Base-by-base conservation (phyloP, 2,329 filamentous ascomycete species). In the Clarireedia homoeocarpa region DNA sequence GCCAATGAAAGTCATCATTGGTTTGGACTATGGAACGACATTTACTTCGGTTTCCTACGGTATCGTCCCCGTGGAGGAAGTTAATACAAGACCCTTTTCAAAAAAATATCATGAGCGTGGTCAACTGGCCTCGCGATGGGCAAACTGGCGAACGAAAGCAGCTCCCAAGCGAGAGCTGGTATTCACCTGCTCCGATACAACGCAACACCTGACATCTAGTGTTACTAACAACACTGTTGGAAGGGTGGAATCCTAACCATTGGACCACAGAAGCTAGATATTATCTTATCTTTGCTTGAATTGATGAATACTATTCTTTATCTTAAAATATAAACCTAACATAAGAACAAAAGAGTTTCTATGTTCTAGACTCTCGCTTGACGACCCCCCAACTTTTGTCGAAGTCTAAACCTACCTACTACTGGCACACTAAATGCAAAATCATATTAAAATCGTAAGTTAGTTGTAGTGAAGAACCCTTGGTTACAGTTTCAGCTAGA, bases 121-220 rank as follows among this genome's bases (percentile, higher is more conserved):
- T 39, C 3, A 60, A 63, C 34, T 65, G 61, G 63, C 63, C 59
- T 6, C 6, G 52, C 20, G 61, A 60, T 44, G 12, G 23, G 5
- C 55, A 45, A 3, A 7, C 23, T 9, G 56, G 57, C 3, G 14
- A 52, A 7, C 54, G 48, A 14, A 46, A 47, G n/a, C 62, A 63
- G 45, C 54, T 63, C 1, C 63, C 63, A 40, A 62, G 59, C 0
- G 58, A 65, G 24, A 59, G 48, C 34, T 63, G 62, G 63, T 65
- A 65, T 42, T 58, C 59, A 5, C 23, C 51, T 5, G 42, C 51
- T 1, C 46, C 59, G 1, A 53, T 55, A 2, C 36, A 53, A 23
- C 23, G 55, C 6, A 14, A 47, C 15, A 51, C 48, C 48, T 34
- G 30, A 34, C 30, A 34, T 34, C 30, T 34, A 10, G 12, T 34